These are phyloP conservation scores for Phyllosticta citriasiana DNA, from an alignment of 2,329 filamentous ascomycete genomes.

Conservation along the genomic window DNA sequence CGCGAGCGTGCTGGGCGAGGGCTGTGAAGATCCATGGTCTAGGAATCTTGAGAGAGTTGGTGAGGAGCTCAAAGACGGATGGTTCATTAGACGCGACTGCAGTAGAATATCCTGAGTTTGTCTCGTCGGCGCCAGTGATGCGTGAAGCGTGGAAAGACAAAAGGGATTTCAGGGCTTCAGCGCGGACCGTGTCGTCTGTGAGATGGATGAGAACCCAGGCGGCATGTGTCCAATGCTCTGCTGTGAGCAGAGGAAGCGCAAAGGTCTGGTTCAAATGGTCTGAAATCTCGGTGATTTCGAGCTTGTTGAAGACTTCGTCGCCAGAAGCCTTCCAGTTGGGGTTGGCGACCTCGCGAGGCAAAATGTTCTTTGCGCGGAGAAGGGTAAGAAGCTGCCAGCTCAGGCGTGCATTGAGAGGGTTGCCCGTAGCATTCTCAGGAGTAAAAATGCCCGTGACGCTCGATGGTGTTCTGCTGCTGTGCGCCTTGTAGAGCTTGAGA, in stretches of 20 bases:
- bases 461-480: conserved; percentile 30
- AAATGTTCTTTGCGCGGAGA: conserved; percentile 21
- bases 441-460: conserved; percentile 60
- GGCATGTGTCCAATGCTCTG: conserved; percentile 37
- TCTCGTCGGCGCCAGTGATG: conserved; percentile 5
- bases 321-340: conserved; percentile 16
- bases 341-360: conserved; percentile 17
- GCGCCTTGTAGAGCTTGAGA: conserved; percentile 65
- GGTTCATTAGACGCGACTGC: background rate
- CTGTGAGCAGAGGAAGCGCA: conserved; percentile 25
- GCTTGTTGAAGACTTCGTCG: conserved; percentile 11
- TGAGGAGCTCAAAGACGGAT: conserved; percentile 4
- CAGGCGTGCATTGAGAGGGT: conserved; percentile 64
- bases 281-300: conserved; percentile 26
- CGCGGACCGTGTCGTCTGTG: conserved; percentile 51
- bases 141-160: conserved; percentile 5
- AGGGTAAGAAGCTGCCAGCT: conserved; percentile 74
- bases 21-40: conserved; percentile 76
- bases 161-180: conserved; percentile 3
- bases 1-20: conserved; percentile 72
- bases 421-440: conserved; percentile 66
- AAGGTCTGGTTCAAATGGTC: conserved; percentile 47
- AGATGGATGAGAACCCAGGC: conserved; percentile 71
- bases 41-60: conserved; percentile 43
- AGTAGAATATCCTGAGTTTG: background rate